Evolutionary conservation across 257 asterid genomes (phyloP).

Genomic region (Ilex asprella): DNA sequence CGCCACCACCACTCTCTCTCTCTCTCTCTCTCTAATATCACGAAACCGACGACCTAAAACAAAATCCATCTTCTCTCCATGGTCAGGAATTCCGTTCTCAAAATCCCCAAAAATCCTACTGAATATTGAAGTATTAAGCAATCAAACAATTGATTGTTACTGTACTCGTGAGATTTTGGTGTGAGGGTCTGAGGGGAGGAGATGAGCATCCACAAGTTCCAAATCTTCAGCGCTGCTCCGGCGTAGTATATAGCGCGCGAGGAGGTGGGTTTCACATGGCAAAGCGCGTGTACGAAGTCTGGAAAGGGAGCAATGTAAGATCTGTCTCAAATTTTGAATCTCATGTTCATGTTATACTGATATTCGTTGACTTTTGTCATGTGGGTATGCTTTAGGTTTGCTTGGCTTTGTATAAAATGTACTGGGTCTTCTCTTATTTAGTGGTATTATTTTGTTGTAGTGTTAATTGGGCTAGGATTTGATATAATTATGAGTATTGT

Average conservation of each 20-base stretch:
- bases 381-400: constrained; percentile 13
- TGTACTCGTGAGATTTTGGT: no score
- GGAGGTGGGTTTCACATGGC: constrained; percentile 57
- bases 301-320: constrained; percentile 98
- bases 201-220: constrained; percentile 48
- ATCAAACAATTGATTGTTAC: no score
- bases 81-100: constrained; percentile 2
- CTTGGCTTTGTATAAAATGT: constrained; percentile 13
- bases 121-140: neutral
- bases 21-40: no score
- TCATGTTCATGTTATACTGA: constrained; percentile 6
- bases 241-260: constrained; percentile 31
- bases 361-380: constrained; percentile 16
- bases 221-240: constrained; percentile 50
- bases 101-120: constrained; percentile 25
- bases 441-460: constrained; percentile 1
- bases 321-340: constrained; percentile 8
- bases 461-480: neutral
- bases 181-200: constrained; percentile 6
- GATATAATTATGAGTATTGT: no score
- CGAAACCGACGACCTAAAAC: neutral
- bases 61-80: neutral
- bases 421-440: constrained; percentile 4
- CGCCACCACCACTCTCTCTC: no score
- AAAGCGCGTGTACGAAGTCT: constrained; percentile 80